phyloP scores from a whole-genome alignment of 257 asterid genomes.

The Solanum virginianum region DNA sequence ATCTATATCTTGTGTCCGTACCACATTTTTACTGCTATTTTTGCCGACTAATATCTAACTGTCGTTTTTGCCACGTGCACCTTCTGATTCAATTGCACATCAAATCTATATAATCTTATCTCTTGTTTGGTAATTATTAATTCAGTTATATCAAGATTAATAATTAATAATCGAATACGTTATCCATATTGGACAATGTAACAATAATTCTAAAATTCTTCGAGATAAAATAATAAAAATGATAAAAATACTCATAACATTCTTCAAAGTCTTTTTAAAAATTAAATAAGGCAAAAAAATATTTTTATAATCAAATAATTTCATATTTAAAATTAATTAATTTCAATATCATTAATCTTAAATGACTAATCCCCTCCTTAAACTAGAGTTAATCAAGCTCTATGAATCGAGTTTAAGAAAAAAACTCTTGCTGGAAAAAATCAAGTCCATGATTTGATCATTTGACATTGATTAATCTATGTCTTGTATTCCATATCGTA shows the following conservation, averaged over 20 bases:
- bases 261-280: neutral
- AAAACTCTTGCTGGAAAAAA: neutral
- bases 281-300: neutral
- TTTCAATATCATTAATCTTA: neutral
- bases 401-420: no score
- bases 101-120: neutral
- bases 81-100: neutral
- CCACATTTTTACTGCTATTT: neutral
- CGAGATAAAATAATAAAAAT: neutral
- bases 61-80: neutral
- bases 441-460: neutral
- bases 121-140: neutral
- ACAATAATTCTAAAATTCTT: neutral
- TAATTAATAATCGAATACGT: neutral
- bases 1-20: neutral
- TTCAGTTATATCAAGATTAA: neutral
- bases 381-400: no score
- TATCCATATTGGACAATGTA: neutral
- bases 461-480: no score
- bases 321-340: neutral
- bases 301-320: neutral
- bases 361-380: no score
- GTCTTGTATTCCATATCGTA: no score
- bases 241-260: neutral
- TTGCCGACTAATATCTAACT: neutral